phyloP scores from a whole-genome alignment of 164 flowering plant species.

The Buxus sempervirens region DNA sequence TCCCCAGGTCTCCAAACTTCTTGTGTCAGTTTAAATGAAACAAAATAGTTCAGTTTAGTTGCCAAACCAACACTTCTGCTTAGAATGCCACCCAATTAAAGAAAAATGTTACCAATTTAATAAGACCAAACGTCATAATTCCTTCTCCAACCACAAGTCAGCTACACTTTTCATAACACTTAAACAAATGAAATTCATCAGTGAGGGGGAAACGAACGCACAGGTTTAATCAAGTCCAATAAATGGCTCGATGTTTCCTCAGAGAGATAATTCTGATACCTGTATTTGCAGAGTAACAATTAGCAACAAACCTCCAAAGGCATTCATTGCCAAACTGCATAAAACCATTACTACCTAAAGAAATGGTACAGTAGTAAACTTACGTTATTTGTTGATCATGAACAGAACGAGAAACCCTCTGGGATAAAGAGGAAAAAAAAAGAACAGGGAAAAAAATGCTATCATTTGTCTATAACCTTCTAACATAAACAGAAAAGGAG shows the following conservation, averaged over 20 bases:
- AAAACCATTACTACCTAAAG: neutral
- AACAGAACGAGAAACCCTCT: constrained; percentile 49
- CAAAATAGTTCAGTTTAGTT: too few relatives aligned
- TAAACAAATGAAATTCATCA: neutral
- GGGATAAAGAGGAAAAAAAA: constrained; percentile 17
- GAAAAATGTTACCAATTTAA: too few relatives aligned
- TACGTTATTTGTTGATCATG: constrained; percentile 55
- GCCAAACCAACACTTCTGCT: too few relatives aligned
- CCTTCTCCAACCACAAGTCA: too few relatives aligned
- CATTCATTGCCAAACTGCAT: neutral
- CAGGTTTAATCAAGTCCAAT: constrained; percentile 69
- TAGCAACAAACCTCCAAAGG: neutral
- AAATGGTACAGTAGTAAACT: constrained; percentile 25
- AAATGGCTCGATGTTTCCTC: constrained; percentile 55
- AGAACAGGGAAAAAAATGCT: neutral
- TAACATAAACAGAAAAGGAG: too few relatives aligned
- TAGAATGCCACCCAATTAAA: too few relatives aligned
- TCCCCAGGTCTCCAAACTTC: too few relatives aligned
- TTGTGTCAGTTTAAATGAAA: too few relatives aligned
- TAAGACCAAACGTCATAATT: too few relatives aligned
- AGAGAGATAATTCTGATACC: constrained; percentile 86
- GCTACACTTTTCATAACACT: too few relatives aligned
- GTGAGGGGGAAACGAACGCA: constrained; percentile 30
- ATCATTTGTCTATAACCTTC: neutral
- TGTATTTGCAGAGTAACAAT: constrained; percentile 22